phyloP scores from a whole-genome alignment of 257 asterid genomes.

The Solanum raphanifolium region DNA sequence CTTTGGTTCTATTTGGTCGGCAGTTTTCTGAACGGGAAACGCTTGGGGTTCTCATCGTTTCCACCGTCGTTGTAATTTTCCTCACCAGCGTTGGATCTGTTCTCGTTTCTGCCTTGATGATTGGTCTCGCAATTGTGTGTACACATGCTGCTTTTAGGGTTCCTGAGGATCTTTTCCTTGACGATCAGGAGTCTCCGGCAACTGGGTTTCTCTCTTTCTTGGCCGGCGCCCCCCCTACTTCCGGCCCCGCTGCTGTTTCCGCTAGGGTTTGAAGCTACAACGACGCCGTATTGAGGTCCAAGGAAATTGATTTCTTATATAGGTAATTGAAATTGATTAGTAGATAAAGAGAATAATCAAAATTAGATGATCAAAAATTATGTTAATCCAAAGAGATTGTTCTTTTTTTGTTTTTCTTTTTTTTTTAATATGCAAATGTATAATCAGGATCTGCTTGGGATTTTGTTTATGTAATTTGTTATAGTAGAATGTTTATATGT shows the following conservation, averaged over 20 bases:
- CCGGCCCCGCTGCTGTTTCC: slow-evolving; percentile 8
- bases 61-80: slow-evolving; percentile 50
- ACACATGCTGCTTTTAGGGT: slow-evolving; percentile 77
- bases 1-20: slow-evolving; percentile 59
- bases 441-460: neutral
- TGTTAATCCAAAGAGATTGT: neutral
- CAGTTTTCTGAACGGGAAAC: slow-evolving; percentile 79
- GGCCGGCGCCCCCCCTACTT: slow-evolving; percentile 22
- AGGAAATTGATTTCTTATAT: neutral
- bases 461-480: neutral
- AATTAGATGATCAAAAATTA: neutral
- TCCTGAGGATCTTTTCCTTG: slow-evolving; percentile 86
- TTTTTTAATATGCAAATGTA: neutral
- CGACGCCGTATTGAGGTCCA: neutral
- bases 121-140: slow-evolving; percentile 53
- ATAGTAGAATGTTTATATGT: neutral
- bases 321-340: neutral
- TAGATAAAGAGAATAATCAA: neutral
- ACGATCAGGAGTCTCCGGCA: slow-evolving; percentile 68
- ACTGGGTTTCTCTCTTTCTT: slow-evolving; percentile 69
- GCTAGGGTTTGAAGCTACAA: slow-evolving; percentile 41
- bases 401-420: neutral
- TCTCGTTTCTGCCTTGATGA: slow-evolving; percentile 70
- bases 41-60: slow-evolving; percentile 27
- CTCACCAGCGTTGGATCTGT: slow-evolving; percentile 91